Evolutionary conservation across 208 protist species (phyloP), one percentile per base, ranked within the genome.

Genomic region (Vickermania ingenoplastis): DNA sequence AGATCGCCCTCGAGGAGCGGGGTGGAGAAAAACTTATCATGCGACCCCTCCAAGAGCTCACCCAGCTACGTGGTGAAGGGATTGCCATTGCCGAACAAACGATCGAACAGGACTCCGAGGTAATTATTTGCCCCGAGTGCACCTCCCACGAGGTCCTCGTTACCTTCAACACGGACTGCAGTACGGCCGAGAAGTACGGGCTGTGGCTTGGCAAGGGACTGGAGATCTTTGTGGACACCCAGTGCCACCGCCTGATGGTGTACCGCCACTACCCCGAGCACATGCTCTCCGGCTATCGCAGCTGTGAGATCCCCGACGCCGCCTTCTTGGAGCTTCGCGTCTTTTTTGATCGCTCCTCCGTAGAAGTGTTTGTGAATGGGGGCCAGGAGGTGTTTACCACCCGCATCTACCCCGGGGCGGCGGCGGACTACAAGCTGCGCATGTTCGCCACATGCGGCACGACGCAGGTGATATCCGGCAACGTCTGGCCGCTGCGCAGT

Each of bases 221-320:
- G 5, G 73, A 83, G 77, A 41, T 83, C 1, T 76, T 65, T 53
- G 69, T 80, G 11, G 77, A 83, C 41, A 58, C 69, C 41, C 77
- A 83, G 69, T 56, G 60, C 13, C 63, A 75, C 26, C 69, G 70
- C 11, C 45, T 79, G 3, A 73, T 83, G 57, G 57, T 83, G 59
- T 65, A 75, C 51, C 77, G 77, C 4, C 77, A 83, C 77, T 83
- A 78, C 67, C 77, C 77, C 54, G 69, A 80, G 3, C 54, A 80
- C 63, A 71, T 80, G 61, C 50, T 83, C 31, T 71, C 69, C 53
- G 77, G 73, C 21, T 75, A 80, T 36, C 77, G 77, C 67, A 69
- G 65, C n/a, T 80, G 73, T 30, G 50, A 64, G 59, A 25, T 80
- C 55, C 67, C 68, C 28, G 28, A 48, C 17, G 61, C 65, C 55